Percentiles rank a stretch among this genome's conserved stretches.
Evolutionary conservation across 139 green algal genomes (phyloP).

Genomic region (Chlorella sp.): DNA sequence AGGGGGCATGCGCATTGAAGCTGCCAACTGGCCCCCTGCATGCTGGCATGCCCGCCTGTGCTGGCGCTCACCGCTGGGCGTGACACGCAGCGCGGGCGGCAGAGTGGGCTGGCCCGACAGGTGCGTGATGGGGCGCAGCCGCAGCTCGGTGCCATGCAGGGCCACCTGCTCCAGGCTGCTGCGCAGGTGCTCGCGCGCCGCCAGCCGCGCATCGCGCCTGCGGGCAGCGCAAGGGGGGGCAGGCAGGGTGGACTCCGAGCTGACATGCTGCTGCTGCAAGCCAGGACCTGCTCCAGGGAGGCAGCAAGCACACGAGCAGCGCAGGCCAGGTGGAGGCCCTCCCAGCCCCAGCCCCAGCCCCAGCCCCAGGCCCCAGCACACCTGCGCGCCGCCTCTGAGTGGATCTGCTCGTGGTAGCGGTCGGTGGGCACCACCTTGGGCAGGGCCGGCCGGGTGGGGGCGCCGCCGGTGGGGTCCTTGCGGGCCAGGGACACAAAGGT

Average conservation of each 20-base stretch:
- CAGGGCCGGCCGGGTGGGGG: conserved; percentile 13
- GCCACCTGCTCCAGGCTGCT: conserved; percentile 20
- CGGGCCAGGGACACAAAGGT: conserved; percentile 74
- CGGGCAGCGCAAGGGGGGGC: background rate
- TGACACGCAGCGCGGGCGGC: conserved; percentile 56
- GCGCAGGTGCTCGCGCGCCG: conserved; percentile 3
- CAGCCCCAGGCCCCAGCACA: no score
- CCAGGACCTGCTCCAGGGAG: no score
- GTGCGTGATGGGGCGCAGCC: conserved; percentile 78
- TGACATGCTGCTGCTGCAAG: no score
- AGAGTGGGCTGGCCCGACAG: conserved; percentile 67
- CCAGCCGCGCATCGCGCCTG: conserved; percentile 26
- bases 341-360: no score
- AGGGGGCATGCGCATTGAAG: background rate
- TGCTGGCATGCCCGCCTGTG: background rate
- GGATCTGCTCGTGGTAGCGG: conserved; percentile 40
- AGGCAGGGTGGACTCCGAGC: background rate
- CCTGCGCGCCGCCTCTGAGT: conserved; percentile 54
- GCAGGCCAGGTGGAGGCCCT: no score
- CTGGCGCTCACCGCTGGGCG: background rate
- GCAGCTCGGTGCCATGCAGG: conserved; percentile 35
- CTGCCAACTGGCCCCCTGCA: background rate
- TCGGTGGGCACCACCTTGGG: conserved; percentile 55
- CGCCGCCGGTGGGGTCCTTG: background rate
- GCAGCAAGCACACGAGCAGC: no score